Conservation (phyloP, 352 stramenopile genomes). For the Phytophthora colocasiae region DNA sequence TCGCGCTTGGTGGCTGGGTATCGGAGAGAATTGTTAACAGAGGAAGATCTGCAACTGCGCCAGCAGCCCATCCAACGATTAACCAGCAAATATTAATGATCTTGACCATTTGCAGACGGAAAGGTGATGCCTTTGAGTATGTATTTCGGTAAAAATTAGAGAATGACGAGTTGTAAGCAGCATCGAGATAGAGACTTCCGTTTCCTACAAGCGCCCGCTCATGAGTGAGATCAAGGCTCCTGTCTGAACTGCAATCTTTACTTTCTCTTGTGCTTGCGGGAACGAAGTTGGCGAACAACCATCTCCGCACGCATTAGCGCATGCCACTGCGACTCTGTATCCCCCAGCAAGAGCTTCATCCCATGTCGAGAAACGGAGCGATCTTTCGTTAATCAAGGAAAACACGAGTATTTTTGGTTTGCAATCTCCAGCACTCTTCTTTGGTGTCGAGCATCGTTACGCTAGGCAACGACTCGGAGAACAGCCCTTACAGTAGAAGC, state of each 20-base stretch:
- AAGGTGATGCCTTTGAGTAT: neutral
- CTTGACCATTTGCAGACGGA: slow-evolving; percentile 19
- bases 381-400: too few relatives aligned
- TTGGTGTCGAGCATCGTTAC: slow-evolving; percentile 3
- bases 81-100: slow-evolving; percentile 12
- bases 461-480: slow-evolving; percentile 3
- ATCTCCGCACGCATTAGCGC: too few relatives aligned
- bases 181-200: neutral
- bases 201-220: neutral
- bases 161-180: slow-evolving; percentile 9
- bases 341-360: neutral
- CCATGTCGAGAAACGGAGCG: neutral
- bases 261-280: neutral
- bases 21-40: slow-evolving; percentile 16
- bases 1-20: neutral
- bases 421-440: slow-evolving; percentile 8
- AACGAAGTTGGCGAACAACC: too few relatives aligned
- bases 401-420: slow-evolving; percentile 2
- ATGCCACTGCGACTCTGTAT: too few relatives aligned
- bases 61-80: neutral
- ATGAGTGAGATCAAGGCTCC: slow-evolving; percentile 11
- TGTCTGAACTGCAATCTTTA: slow-evolving; percentile 8
- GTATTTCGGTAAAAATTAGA: slow-evolving; percentile 36
- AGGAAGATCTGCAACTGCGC: slow-evolving; percentile 7
- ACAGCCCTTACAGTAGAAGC: too few relatives aligned